These are phyloP conservation scores for Malus asiatica DNA, from an alignment of 306 rosid genomes.

Conservation along the genomic window DNA sequence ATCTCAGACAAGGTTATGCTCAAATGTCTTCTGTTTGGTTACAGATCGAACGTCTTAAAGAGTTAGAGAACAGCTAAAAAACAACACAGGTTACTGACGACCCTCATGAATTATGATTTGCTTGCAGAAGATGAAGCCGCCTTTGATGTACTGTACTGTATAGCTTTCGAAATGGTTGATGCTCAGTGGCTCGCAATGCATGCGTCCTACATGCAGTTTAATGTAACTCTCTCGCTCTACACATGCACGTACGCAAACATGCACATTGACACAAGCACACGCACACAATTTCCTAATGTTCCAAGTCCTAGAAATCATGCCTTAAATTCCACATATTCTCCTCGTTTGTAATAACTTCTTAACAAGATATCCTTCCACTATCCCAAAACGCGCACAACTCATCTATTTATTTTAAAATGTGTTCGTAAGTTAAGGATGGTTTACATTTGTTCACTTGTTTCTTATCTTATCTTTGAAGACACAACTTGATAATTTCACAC, in stretches of 20 bases:
- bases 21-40: neutral
- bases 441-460: too few species aligned
- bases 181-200: conserved; percentile 94
- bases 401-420: too few species aligned
- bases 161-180: conserved; percentile 94
- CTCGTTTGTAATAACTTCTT: too few species aligned
- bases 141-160: conserved; percentile 65
- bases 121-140: conserved; percentile 81
- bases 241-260: neutral
- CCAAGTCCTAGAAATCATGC: too few species aligned
- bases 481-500: too few species aligned
- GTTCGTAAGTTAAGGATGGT: too few species aligned
- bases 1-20: conserved; percentile 2
- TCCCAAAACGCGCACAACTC: too few species aligned
- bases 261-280: neutral
- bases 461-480: too few species aligned
- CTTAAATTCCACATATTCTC: too few species aligned
- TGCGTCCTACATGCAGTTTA: conserved; percentile 93
- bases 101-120: neutral
- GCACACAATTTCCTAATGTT: neutral
- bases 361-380: too few species aligned
- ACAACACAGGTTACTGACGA: neutral
- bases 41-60: neutral
- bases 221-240: conserved; percentile 39
- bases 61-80: neutral